Evolutionary conservation across 192 early-diverging fungal genomes (phyloP).

Genomic region (Podochytrium sp.): DNA sequence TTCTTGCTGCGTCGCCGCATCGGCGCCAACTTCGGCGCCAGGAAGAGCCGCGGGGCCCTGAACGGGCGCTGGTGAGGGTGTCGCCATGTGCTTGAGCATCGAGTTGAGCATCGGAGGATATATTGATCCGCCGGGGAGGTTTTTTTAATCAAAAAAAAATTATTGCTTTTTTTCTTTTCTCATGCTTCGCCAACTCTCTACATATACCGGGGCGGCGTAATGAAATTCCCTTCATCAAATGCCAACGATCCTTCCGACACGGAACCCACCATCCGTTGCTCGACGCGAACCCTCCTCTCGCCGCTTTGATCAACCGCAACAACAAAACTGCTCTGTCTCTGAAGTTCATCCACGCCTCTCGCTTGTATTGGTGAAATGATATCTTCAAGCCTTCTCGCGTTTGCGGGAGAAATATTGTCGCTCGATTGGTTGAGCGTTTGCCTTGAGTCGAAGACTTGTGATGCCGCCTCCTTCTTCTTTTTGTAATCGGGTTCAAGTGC

Average conservation of each 20-base stretch:
- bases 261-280: not conserved
- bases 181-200: not conserved
- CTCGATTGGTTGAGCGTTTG: not conserved
- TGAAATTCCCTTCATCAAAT: too few species aligned
- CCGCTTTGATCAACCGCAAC: not conserved
- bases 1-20: not conserved
- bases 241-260: too few species aligned
- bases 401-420: too few species aligned
- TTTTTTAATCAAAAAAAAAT: not conserved
- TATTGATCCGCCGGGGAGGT: too few species aligned
- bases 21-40: not conserved
- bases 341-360: not conserved
- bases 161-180: not conserved
- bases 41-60: not conserved
- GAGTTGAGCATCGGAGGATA: too few species aligned
- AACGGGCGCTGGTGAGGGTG: too few species aligned
- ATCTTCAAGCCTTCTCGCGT: not conserved
- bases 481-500: not conserved
- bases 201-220: not conserved
- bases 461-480: not conserved
- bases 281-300: not conserved
- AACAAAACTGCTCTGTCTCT: not conserved
- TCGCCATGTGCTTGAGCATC: too few species aligned
- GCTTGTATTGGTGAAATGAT: not conserved
- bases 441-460: not conserved